Evolutionary conservation across 1,284 basidiomycete species (phyloP).

Genomic region (Ustilago loliicola): DNA sequence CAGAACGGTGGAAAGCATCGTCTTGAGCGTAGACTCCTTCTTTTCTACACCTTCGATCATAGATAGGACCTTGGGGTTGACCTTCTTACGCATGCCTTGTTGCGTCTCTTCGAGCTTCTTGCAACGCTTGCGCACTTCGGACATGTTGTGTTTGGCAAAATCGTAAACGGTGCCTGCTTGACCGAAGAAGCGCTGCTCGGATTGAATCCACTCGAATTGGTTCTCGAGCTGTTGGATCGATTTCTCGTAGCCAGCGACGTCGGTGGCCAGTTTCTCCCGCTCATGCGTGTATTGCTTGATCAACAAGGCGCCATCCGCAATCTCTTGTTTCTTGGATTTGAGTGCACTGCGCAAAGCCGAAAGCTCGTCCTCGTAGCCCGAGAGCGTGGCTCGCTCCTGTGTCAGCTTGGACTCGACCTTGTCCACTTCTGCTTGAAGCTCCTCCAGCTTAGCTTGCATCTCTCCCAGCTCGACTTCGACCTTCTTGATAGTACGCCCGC

Average conservation of each 20-base stretch:
- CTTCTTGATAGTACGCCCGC: slow-evolving; percentile 76
- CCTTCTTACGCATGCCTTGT: slow-evolving; percentile 90
- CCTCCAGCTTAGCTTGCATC: slow-evolving; percentile 75
- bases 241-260: slow-evolving; percentile 70
- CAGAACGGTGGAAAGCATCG: slow-evolving; percentile 88
- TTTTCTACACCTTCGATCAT: slow-evolving; percentile 99
- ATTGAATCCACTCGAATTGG: slow-evolving; percentile 86
- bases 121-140: slow-evolving; percentile 77
- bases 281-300: slow-evolving; percentile 77
- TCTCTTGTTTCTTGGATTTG: slow-evolving; percentile 83
- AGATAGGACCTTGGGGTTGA: slow-evolving; percentile 94
- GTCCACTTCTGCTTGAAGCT: slow-evolving; percentile 77
- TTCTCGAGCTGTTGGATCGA: slow-evolving; percentile 77
- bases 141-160: slow-evolving; percentile 81
- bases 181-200: slow-evolving; percentile 86
- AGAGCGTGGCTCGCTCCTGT: slow-evolving; percentile 86
- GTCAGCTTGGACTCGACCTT: slow-evolving; percentile 81
- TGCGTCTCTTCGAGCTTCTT: slow-evolving; percentile 84
- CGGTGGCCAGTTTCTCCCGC: slow-evolving; percentile 73
- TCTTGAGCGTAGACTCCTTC: slow-evolving; percentile 86
- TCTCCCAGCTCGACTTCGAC: slow-evolving; percentile 78
- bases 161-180: slow-evolving; percentile 85
- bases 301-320: slow-evolving; percentile 80
- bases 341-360: slow-evolving; percentile 84
- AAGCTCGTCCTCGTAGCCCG: slow-evolving; percentile 88